Percentiles rank a stretch among this genome's conserved stretches.
Evolutionary conservation across 768 basidiomycete species (phyloP).

Genomic region (Clavulina sp.): DNA sequence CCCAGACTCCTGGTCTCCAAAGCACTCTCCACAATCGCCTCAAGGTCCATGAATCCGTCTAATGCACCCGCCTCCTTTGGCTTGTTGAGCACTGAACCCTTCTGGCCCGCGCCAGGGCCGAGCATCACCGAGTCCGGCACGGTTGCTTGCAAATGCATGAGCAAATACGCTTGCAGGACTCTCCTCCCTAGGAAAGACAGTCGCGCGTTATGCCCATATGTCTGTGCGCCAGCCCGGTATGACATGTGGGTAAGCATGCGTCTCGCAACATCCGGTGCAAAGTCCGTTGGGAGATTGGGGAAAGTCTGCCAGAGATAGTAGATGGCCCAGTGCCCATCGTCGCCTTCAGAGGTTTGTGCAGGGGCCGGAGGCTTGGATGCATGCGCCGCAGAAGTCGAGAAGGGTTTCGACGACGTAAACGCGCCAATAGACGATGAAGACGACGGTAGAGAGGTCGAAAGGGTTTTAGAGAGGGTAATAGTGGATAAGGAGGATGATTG

Average conservation of each 20-base stretch:
- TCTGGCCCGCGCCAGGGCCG: conserved; percentile 22
- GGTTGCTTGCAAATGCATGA: conserved; percentile 41
- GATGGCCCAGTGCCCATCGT: conserved; percentile 16
- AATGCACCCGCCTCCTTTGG: conserved; percentile 12
- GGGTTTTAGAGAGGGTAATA: neutral
- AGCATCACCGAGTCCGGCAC: neutral
- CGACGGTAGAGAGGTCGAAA: neutral
- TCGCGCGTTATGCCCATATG: conserved; percentile 51
- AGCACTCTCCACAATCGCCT: conserved; percentile 36
- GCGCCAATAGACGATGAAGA: neutral
- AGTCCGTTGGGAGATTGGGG: conserved; percentile 43
- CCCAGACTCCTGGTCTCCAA: conserved; percentile 58
- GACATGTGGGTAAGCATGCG: conserved; percentile 65
- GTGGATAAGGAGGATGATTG: too few species aligned
- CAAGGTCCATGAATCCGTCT: conserved; percentile 31
- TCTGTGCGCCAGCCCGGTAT: conserved; percentile 38
- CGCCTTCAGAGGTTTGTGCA: too few species aligned
- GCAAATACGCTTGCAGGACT: conserved; percentile 55
- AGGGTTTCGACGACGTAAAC: too few species aligned
- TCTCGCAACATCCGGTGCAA: conserved; percentile 50
- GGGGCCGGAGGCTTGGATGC: neutral
- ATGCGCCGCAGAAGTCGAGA: neutral
- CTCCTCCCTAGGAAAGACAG: conserved; percentile 68
- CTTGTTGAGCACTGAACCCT: neutral
- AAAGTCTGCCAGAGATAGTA: conserved; percentile 28